Base-by-base conservation (phyloP, 495 filamentous ascomycete species). In the Penicillium tannophilum region DNA sequence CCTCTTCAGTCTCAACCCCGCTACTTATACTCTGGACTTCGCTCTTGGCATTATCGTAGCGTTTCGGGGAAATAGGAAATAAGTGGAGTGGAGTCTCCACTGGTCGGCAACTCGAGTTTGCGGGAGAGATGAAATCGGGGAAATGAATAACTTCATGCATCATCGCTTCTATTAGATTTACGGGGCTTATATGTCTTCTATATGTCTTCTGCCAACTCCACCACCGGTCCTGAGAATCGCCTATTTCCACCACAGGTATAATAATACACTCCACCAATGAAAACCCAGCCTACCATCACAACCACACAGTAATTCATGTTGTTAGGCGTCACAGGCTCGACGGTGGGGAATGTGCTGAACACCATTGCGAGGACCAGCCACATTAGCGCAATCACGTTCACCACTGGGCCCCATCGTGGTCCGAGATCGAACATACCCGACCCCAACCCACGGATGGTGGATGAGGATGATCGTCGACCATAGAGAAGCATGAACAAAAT, bases 241-340 rank as follows among this genome's bases (percentile, higher is more conserved):
- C 11, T 56, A 43, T 65, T 68, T 12, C 63, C 63, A 12, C 54
- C 59, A 0, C 58, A 24, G 12, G 60, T 6, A 55, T 68, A 68
- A 51, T 65, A 68, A 35, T 65, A 68, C 6, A 65, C 16, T 3
- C 49, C 65, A 10, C 65, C 62, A 6, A 65, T 56, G 0, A 65
- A 28, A 17, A 63, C 54, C 65, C 65, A 68, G 3, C 59, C 65
- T 59, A 62, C 60, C n/a, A 56, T 67, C 16, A 68, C 62, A 10
- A 65, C 65, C 0, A 68, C 39, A 26, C 65, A 67, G 16, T 66
- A 66, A 33, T 68, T 68, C 60, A 66, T 66, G 23, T 66, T 68
- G 23, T 59, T 55, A 12, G 65, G 44, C 14, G 63, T 66, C 2
- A 68, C 65, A 1, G 65, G 63, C 20, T 60, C 48, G 4, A 68